phyloP scores from a whole-genome alignment of 2,329 filamentous ascomycete species.

The Hypocreales sp. region DNA sequence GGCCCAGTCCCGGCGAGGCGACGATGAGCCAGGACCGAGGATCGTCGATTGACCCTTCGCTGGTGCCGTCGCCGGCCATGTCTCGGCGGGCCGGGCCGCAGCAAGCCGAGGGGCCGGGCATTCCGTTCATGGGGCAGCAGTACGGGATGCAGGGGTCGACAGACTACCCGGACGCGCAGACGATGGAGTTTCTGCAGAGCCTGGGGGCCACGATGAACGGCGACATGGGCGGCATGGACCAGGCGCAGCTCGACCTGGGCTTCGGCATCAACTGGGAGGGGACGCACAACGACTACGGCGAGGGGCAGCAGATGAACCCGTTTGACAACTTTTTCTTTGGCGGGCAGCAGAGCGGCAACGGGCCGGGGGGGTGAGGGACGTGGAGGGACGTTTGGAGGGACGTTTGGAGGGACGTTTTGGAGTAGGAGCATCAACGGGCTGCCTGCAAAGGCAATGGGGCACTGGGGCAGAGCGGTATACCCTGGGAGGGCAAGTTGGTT shows the following conservation, averaged over 20 bases:
- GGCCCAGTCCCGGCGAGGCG: constrained; percentile 14
- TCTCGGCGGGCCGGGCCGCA: constrained; percentile 20
- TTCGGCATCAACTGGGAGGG: constrained; percentile 51
- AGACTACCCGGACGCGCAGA: constrained; percentile 32
- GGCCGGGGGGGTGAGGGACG: no score
- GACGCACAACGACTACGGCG: constrained; percentile 46
- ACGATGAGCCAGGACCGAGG: constrained; percentile 13
- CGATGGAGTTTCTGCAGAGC: constrained; percentile 37
- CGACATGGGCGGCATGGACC: constrained; percentile 18
- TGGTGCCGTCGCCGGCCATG: constrained; percentile 28
- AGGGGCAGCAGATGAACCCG: constrained; percentile 47
- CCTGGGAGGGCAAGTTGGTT: no score
- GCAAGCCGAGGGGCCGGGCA: constrained; percentile 10
- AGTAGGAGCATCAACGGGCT: no score
- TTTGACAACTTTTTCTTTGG: constrained; percentile 65
- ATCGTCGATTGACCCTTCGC: constrained; percentile 21
- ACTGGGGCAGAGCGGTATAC: no score
- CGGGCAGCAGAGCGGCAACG: constrained; percentile 23
- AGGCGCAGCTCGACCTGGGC: constrained; percentile 45
- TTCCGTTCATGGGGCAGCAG: constrained; percentile 16
- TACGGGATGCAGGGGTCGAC: constrained; percentile 17
- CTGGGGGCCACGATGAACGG: constrained; percentile 19
- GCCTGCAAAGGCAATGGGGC: no score
- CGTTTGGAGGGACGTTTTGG: no score
- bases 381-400: no score